Evolutionary conservation across 1,139 yeast species (phyloP).

Genomic region (Protomyces inundatus): DNA sequence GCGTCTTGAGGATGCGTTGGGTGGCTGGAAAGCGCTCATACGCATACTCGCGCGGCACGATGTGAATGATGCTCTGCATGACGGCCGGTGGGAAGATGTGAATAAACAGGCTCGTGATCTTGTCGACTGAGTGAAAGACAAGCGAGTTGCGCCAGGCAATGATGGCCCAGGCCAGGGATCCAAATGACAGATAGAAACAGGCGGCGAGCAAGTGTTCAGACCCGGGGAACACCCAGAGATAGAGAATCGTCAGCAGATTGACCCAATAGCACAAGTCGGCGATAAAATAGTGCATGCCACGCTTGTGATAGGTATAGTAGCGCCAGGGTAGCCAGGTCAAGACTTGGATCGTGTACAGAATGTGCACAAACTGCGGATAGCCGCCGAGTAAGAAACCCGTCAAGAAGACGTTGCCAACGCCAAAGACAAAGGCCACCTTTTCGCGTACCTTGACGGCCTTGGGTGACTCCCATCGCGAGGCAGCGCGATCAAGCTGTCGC

Average conservation of each 20-base stretch:
- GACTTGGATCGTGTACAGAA: conserved; percentile 62
- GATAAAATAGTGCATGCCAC: conserved; percentile 73
- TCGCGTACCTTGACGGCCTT: conserved; percentile 56
- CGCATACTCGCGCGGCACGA: conserved; percentile 50
- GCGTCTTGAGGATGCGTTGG: conserved; percentile 60
- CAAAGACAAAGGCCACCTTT: conserved; percentile 71
- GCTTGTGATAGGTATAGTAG: conserved; percentile 72
- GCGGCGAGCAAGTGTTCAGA: conserved; percentile 40
- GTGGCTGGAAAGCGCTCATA: conserved; percentile 73
- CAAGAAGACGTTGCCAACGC: conserved; percentile 62
- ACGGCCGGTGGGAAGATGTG: conserved; percentile 88
- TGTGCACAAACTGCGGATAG: conserved; percentile 70
- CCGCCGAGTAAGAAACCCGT: conserved; percentile 75
- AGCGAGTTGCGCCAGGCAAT: conserved; percentile 93
- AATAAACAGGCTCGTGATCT: conserved; percentile 58
- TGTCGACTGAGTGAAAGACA: conserved; percentile 80
- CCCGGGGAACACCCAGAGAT: conserved; percentile 75
- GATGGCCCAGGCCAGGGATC: conserved; percentile 88
- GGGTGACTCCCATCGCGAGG: conserved; percentile 47
- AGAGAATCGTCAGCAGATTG: conserved; percentile 61
- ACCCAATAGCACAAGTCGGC: conserved; percentile 95
- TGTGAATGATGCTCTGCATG: conserved; percentile 81
- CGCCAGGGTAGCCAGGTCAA: conserved; percentile 74
- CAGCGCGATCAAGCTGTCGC: conserved; percentile 51
- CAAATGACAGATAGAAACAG: conserved; percentile 20